Conservation (phyloP, 1,139 yeast species). For the Magnusiomyces paraingens region DNA sequence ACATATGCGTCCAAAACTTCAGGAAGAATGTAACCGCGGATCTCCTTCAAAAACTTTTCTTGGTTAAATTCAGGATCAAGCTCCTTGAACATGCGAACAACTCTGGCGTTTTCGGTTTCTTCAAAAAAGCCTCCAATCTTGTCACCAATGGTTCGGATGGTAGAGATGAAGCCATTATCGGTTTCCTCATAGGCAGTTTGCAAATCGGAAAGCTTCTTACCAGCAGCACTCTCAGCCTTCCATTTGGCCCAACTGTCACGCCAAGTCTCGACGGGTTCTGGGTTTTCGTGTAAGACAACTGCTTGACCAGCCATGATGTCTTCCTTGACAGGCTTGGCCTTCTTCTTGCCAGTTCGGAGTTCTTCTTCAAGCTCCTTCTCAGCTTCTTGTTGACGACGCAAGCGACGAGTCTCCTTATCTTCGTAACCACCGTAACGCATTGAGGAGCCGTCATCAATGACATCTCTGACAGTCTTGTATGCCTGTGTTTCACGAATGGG, state of each 20-base stretch:
- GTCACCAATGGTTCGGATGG: constrained; percentile 72
- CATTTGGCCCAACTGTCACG: constrained; percentile 51
- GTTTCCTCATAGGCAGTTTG: constrained; percentile 76
- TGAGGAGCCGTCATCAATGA: constrained; percentile 85
- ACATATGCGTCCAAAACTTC: constrained; percentile 94
- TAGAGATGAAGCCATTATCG: constrained; percentile 83
- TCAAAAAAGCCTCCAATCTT: constrained; percentile 85
- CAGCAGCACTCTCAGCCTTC: constrained; percentile 50
- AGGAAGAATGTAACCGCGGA: constrained; percentile 90
- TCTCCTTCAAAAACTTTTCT: constrained; percentile 73
- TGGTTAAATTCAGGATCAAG: constrained; percentile 86
- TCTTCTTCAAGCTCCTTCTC: constrained; percentile 44
- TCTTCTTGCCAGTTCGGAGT: constrained; percentile 48
- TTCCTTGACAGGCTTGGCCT: constrained; percentile 61
- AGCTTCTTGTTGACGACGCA: constrained; percentile 47
- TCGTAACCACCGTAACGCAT: constrained; percentile 92
- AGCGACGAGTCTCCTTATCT: constrained; percentile 72
- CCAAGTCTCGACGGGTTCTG: constrained; percentile 64
- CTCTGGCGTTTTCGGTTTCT: constrained; percentile 95
- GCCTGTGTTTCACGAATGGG: constrained; percentile 90
- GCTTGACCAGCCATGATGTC: constrained; percentile 84
- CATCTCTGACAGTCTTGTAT: constrained; percentile 82
- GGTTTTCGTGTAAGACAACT: constrained; percentile 77
- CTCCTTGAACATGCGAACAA: constrained; percentile 72
- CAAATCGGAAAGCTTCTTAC: constrained; percentile 55